phyloP scores from a whole-genome alignment of 805 yeast genomes.

The Zygosaccharomyces bisporus region DNA sequence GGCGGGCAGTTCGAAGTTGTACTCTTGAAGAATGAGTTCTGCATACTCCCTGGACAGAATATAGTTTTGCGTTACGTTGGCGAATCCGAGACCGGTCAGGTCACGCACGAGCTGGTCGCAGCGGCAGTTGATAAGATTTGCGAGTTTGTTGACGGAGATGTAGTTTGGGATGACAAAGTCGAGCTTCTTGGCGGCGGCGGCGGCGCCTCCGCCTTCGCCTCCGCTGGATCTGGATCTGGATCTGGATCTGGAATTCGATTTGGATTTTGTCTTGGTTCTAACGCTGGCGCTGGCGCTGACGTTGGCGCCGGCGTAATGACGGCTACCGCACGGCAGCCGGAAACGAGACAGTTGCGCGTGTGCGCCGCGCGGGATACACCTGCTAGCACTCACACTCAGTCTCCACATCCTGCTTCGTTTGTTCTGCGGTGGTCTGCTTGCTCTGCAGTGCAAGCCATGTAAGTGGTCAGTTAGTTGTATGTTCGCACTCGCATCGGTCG shows the following conservation, averaged over 20 bases:
- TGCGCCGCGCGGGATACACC: too few species aligned
- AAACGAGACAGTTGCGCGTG: too few species aligned
- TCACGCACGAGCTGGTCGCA: constrained; percentile 55
- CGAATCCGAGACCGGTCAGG: constrained; percentile 69
- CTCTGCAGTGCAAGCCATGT: too few species aligned
- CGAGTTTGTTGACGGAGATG: constrained; percentile 72
- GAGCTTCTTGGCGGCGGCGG: constrained; percentile 12
- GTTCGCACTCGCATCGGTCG: too few species aligned
- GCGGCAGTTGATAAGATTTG: constrained; percentile 65
- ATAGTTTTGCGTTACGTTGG: constrained; percentile 61
- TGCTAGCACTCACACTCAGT: not conserved
- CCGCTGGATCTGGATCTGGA: too few species aligned
- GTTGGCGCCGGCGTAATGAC: too few species aligned
- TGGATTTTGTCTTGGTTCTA: constrained; percentile 6
- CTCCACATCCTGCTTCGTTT: constrained; percentile 5
- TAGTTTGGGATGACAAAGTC: constrained; percentile 60
- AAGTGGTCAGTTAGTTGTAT: too few species aligned
- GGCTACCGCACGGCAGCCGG: too few species aligned
- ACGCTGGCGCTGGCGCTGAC: too few species aligned
- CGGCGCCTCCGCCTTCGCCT: constrained; percentile 19
- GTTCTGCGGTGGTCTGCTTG: too few species aligned
- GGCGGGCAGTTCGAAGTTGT: constrained; percentile 57
- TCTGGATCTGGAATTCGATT: too few species aligned
- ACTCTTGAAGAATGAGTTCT: constrained; percentile 81
- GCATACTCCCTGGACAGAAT: constrained; percentile 86